Percentiles rank a stretch among this genome's conserved stretches.
Conservation (phyloP, 2,329 filamentous ascomycete genomes). For the Talaromyces sp. region DNA sequence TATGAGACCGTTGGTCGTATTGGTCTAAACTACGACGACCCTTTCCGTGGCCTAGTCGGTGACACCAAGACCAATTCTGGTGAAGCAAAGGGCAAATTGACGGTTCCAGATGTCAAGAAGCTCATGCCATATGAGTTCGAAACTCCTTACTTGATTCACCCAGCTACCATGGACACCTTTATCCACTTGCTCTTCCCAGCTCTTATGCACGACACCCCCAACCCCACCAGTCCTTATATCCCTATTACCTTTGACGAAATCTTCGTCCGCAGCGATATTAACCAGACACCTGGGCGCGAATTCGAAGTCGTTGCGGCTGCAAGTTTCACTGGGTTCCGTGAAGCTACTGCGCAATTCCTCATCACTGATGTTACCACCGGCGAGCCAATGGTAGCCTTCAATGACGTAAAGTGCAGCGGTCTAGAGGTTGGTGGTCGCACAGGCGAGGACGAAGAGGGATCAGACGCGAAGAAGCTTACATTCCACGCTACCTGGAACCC, state of each 20-base stretch:
- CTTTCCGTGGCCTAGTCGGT: neutral
- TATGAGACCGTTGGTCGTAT: neutral
- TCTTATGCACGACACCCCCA: neutral
- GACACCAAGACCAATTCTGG: neutral
- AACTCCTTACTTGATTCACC: neutral
- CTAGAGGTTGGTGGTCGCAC: neutral
- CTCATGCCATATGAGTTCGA: neutral
- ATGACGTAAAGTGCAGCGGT: neutral
- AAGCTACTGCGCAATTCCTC: neutral
- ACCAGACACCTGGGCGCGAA: neutral
- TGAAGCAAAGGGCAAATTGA: neutral
- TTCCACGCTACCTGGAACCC: neutral
- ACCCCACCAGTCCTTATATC: neutral
- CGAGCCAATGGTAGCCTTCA: neutral
- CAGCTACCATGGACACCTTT: neutral
- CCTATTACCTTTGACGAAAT: neutral
- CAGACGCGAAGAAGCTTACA: neutral
- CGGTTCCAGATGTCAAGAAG: neutral
- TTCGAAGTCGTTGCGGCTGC: neutral
- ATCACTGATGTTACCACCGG: neutral
- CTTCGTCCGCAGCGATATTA: neutral
- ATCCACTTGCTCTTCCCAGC: neutral
- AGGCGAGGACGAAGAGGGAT: neutral
- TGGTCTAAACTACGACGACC: neutral
- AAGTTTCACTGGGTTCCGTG: neutral